Base-by-base conservation (phyloP, 495 filamentous ascomycete genomes). In the Sporormia fimetaria region DNA sequence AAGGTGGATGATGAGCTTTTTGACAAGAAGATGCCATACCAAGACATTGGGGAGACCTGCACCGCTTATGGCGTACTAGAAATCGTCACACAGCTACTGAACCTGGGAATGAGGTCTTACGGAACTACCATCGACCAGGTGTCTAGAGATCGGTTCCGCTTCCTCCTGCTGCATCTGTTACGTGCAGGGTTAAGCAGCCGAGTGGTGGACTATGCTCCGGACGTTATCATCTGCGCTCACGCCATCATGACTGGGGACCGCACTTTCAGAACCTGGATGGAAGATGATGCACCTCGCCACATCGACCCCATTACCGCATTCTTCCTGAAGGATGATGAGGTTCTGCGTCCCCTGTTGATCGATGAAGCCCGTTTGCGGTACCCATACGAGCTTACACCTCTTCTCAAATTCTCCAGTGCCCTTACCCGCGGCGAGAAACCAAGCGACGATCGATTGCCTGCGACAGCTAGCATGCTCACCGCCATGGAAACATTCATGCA, bases 361-460 rank as follows among this genome's bases (percentile, higher is more conserved):
- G 58, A 63, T 15, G 63, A 71, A 42, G 74, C 90, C 2, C 69
- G 74, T 15, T 70, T 69, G 37, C 76, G 88, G 30, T 96, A 85
- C 59, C 90, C 90, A 1, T 85, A 81, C 58, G 90, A 98, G 60
- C 75, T 78, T 16, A 55, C 75, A n/a, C 85, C 90, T 3, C 83
- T 95, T 46, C 49, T 94, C 37, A 71, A 71, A 37, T 56, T 86
- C 27, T 74, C 69, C 37, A 70, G 71, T 33, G 73, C 74, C 14
- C 44, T 83, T 4, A 58, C 60, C 6, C 41, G 68, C 11, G 68
- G 61, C 7, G 57, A 61, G 24, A 48, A 59, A 3, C 47, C 40
- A 17, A 36, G 12, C 28, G 62, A 69, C 18, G 67, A 70, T 6
- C 67, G 69, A 29, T 44, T 76, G 35, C 57, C 68, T 24, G 41